These are phyloP conservation scores for Lichenothelia convexa DNA, from an alignment of 495 filamentous ascomycete genomes.

Conservation along the genomic window DNA sequence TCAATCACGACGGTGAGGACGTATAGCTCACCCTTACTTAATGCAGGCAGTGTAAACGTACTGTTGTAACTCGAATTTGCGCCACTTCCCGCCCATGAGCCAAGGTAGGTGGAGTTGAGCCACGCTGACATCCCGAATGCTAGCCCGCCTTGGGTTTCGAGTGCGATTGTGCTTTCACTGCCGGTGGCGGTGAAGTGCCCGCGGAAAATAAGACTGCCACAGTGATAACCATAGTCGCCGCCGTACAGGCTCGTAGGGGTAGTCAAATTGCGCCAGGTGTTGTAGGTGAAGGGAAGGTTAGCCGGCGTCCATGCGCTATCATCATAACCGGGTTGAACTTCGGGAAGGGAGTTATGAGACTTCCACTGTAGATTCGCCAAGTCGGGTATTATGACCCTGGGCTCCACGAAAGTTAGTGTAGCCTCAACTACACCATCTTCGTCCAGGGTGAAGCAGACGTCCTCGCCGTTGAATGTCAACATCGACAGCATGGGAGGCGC, in stretches of 20 bases:
- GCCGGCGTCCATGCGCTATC: slow-evolving; percentile 48
- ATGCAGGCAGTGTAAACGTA: slow-evolving; percentile 37
- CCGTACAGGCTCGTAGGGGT: slow-evolving; percentile 49
- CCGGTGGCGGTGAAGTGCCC: slow-evolving; percentile 55
- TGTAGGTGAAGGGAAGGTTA: slow-evolving; percentile 35
- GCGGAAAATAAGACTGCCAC: slow-evolving; percentile 48
- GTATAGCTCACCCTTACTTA: slow-evolving; percentile 35
- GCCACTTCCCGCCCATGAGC: slow-evolving; percentile 29
- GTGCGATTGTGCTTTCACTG: slow-evolving; percentile 33
- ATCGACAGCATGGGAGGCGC: slow-evolving; percentile 10
- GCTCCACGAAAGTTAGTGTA: slow-evolving; percentile 31
- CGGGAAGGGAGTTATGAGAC: slow-evolving; percentile 51
- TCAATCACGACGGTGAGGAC: slow-evolving; percentile 56
- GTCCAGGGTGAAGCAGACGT: slow-evolving; percentile 26
- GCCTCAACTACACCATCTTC: slow-evolving; percentile 33
- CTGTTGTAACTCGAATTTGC: slow-evolving; percentile 26
- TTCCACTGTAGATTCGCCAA: slow-evolving; percentile 45
- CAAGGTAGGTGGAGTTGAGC: slow-evolving; percentile 18
- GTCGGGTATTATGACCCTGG: slow-evolving; percentile 33
- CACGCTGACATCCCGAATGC: slow-evolving; percentile 22
- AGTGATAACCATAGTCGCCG: slow-evolving; percentile 59
- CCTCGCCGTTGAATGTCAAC: slow-evolving; percentile 39
- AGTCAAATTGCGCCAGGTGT: slow-evolving; percentile 32
- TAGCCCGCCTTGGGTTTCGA: slow-evolving; percentile 43
- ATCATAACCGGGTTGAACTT: slow-evolving; percentile 42